Percentiles rank a stretch among this genome's conserved stretches.
These are phyloP conservation scores for Talaromyces sp. DNA, from an alignment of 2,329 filamentous ascomycete genomes.

Conservation along the genomic window DNA sequence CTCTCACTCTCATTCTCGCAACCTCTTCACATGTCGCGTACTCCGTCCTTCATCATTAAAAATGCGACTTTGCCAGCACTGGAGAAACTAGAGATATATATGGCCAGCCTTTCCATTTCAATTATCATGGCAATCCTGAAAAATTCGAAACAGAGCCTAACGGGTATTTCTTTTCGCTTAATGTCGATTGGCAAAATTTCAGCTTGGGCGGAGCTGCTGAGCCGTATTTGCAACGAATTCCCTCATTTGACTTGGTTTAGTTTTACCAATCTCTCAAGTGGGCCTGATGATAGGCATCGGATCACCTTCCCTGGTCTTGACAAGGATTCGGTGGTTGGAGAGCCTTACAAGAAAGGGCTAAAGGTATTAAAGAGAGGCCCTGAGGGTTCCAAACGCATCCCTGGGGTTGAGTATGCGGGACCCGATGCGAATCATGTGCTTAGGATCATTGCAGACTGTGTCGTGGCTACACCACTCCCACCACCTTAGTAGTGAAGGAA, in stretches of 20 bases:
- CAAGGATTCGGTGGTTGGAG: background rate
- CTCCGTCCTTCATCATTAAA: background rate
- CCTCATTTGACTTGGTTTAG: background rate
- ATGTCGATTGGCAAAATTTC: background rate
- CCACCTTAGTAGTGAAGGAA: background rate
- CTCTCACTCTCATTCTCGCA: constrained; percentile 2
- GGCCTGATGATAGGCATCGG: background rate
- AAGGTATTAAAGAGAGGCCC: background rate
- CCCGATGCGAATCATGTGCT: constrained; percentile 1
- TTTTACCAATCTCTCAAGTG: background rate
- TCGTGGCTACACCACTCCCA: background rate
- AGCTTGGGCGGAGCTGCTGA: background rate
- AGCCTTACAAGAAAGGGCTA: constrained; percentile 1
- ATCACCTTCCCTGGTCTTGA: constrained; percentile 1
- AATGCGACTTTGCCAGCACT: background rate
- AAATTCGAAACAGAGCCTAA: background rate
- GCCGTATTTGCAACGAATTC: background rate
- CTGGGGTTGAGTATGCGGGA: background rate
- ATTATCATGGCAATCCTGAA: background rate
- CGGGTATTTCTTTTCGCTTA: background rate
- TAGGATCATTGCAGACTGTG: background rate
- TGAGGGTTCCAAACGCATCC: background rate
- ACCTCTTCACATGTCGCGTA: background rate
- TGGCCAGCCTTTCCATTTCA: background rate
- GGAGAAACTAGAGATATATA: background rate